Base-by-base conservation (phyloP, 2,329 filamentous ascomycete genomes). In the Xylaria sp. region DNA sequence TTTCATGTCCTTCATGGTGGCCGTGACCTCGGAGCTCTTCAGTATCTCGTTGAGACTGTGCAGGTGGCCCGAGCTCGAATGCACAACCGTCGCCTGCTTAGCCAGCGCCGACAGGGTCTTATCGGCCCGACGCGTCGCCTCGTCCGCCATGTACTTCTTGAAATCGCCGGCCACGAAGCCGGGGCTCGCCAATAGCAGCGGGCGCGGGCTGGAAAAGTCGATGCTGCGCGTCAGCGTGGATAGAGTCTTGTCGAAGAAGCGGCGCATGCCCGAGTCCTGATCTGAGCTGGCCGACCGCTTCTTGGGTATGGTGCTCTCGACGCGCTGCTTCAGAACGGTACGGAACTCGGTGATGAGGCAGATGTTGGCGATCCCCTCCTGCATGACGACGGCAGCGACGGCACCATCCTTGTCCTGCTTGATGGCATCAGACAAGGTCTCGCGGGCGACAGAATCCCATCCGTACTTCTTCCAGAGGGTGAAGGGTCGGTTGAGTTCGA, bases 311-410 rank as follows among this genome's bases (percentile, higher is more conserved):
- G 83, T 77, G 66, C 84, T 83, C 75, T 93, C 89, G 31, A 95
- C 80, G 27, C 83, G 79, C 71, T 90, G 87, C 68, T 91, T 89
- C 58, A 93, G 77, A 27, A 94, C 84, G 3, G 91, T 94, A 68
- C 92, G 90, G 74, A 90, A 88, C 72, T 92, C 88, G 2, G 90
- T 93, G 57, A 95, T 90, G 21, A 93, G 82, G 75, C 91, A 94
- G 66, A 95, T 90, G 74, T 93, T 92, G 59, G 92, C 90, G 15
- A 91, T 76, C 15, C 91, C 90, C 71, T 98, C 94, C 70, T 96
- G 91, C 90, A 99, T 94, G 23, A 98, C 91, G 0, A 98, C 89
- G 0, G 95, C 94, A 57, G 93, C 92, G 17, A 96, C 84, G 64
- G 94, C 90, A 1, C 92, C 93, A 64, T 90, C 88, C 71, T 89